Evolutionary conservation across 2,329 filamentous ascomycete genomes (phyloP).

Genomic region (Ophiostoma angusticollis): DNA sequence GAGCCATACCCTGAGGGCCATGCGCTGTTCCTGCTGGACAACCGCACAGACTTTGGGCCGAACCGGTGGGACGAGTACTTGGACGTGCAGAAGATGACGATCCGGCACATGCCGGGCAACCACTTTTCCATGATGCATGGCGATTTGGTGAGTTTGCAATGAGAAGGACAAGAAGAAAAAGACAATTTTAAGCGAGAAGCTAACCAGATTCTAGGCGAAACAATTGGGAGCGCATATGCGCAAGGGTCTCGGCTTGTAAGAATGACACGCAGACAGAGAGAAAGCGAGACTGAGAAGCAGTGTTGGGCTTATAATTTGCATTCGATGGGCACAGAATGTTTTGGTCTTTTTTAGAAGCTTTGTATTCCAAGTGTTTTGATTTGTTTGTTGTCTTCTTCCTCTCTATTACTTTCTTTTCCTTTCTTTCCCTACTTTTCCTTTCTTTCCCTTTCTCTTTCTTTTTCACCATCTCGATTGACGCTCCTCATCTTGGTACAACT

Average conservation of each 20-base stretch:
- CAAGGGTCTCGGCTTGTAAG: conserved; percentile 20
- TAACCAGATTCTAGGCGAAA: too few relatives aligned
- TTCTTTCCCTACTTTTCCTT: background rate
- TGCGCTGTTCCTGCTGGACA: conserved; percentile 59
- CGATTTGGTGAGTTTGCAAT: conserved; percentile 22
- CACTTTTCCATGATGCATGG: conserved; percentile 70
- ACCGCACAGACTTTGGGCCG: conserved; percentile 56
- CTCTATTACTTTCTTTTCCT: background rate
- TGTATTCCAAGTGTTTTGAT: background rate
- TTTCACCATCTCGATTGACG: too few relatives aligned
- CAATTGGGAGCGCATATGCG: conserved; percentile 23
- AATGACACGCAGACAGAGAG: background rate
- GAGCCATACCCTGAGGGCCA: conserved; percentile 46
- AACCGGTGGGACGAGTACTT: conserved; percentile 59
- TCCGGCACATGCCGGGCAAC: conserved; percentile 56
- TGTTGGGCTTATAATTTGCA: background rate
- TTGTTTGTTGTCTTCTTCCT: background rate
- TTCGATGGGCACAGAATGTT: background rate
- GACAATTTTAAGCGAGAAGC: too few relatives aligned
- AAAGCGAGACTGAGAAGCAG: background rate
- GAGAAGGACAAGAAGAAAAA: conserved; percentile 11
- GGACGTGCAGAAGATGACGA: conserved; percentile 46
- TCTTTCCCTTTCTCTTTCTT: background rate
- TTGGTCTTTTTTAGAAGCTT: background rate
- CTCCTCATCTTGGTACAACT: too few relatives aligned